These are phyloP conservation scores for Syzygium aromaticum DNA, from an alignment of 345 rosid genomes.

Conservation along the genomic window DNA sequence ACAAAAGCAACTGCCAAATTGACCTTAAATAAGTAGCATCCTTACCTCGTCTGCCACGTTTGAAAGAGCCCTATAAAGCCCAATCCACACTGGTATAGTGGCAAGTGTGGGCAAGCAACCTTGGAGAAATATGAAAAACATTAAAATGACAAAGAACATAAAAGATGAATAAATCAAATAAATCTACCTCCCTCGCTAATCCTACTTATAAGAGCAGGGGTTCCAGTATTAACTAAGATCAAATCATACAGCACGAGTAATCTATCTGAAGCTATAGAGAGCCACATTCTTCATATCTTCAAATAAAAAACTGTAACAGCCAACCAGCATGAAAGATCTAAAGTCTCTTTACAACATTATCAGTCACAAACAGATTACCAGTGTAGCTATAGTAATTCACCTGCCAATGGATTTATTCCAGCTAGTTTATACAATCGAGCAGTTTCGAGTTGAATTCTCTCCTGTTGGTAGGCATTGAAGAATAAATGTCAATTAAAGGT, in stretches of 20 bases:
- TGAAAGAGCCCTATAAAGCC: constrained; percentile 95
- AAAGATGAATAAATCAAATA: neutral
- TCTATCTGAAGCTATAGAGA: neutral
- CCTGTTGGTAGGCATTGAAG: constrained; percentile 39
- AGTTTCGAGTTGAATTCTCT: constrained; percentile 86
- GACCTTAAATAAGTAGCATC: neutral
- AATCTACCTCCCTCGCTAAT: neutral
- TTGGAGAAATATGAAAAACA: constrained; percentile 8
- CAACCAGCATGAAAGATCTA: neutral
- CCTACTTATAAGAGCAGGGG: neutral
- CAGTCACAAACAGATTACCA: neutral
- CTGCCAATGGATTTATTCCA: constrained; percentile 90
- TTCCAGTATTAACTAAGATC: neutral
- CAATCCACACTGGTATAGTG: constrained; percentile 97
- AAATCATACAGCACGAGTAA: neutral
- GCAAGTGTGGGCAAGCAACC: constrained; percentile 97
- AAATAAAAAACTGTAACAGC: neutral
- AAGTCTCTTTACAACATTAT: neutral
- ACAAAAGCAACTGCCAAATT: neutral
- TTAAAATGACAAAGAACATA: neutral
- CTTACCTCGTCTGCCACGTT: constrained; percentile 91
- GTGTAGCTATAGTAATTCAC: constrained; percentile 13
- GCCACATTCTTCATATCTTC: neutral
- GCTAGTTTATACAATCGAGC: constrained; percentile 91
- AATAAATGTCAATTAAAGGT: neutral